Evolutionary conservation across 495 filamentous ascomycete genomes (phyloP), one percentile per base, ranked within the genome.

Genomic region (Arthonia radiata): DNA sequence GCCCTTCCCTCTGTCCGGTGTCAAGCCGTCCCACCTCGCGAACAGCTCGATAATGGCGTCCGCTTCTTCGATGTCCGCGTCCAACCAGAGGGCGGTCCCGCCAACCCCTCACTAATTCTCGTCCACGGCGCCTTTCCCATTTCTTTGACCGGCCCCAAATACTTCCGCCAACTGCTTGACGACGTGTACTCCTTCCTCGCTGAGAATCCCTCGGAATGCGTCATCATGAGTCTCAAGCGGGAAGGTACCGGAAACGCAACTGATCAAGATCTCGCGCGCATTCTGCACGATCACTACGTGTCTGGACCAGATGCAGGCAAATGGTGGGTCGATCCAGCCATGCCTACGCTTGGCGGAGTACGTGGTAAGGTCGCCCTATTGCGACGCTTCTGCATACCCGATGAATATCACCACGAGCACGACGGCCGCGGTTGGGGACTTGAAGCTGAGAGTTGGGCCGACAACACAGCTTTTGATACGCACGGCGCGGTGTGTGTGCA

Each of bases 61-160:
- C 78, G 86, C 28, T 94, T 92, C 54, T 67, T 97, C 37, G 86
- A 97, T 43, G 67, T 97, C 33, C 70, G 86, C 24, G 75, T 77
- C 22, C 64, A 76, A 38, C 64, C 63, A 3, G 49, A 59, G 18
- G 49, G 53, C 37, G n/a, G n/a, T n/a, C 61, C 65, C 4, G 52
- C 62, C 11, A 52, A 71, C 24, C 46, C 56, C 0, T 47, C 35
- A 27, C 49, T 75, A 4, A 52, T 61, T 31, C 61, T 78, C 21
- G 71, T 80, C 4, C 76, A 90, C 43, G 67, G 79, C 26, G 67
- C 64, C 10, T 81, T 82, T 44, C 74, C 76, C n/a, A 59, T 77
- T 37, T 59, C 67, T 4, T 48, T 82, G 4, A 65, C 67, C 0
- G 69, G 69, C 13, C 54, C 51, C 18, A 82, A 76, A 47, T 74